Base-by-base conservation (phyloP, 495 filamentous ascomycete species). In the Lindgomyces ingoldianus region DNA sequence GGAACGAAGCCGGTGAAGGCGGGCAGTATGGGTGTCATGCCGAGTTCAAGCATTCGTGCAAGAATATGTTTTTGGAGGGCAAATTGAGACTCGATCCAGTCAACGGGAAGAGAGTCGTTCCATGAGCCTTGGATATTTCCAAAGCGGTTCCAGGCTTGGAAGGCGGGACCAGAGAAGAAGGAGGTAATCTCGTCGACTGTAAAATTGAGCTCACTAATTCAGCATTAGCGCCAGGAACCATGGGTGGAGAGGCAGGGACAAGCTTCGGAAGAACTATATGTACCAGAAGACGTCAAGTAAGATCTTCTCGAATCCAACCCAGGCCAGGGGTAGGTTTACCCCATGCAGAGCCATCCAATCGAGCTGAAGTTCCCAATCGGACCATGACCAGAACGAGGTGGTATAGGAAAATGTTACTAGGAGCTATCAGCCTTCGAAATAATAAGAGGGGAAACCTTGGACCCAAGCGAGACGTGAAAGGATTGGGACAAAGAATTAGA, bases 81-180 rank as follows among this genome's bases (percentile, higher is more conserved):
- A 53, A 79, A 81, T 60, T 83, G 81, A 22, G 65, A 56, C 41
- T 81, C 74, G 36, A 82, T 75, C 80, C 80, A 84, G 18, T 64
- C 56, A 29, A 66, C 60, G 0, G 80, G 80, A n/a, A 81, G 55
- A 16, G 74, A 68, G 16, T 78, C 79, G 22, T 72, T 39, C 65
- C 65, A 68, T 14, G 65, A 79, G 1, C 81, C 81, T 67, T 83
- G 81, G 39, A 83, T 83, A 48, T 84, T 84, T 3, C 81, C 82
- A 57, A 84, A 80, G 9, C 79, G 77, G 46, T 84, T 83, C 82
- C 82, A 84, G n/a, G 81, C 76, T 57, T 81, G 77, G 49, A 84
- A 84, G 0, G 81, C 80, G 1, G 81, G 81, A 0, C 82, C 81
- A 57, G 76, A 80, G 12, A 84, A 56, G 60, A 78, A 83, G 2